Base-by-base conservation (phyloP, 2,329 filamentous ascomycete genomes). In the Ophiostoma ips region DNA sequence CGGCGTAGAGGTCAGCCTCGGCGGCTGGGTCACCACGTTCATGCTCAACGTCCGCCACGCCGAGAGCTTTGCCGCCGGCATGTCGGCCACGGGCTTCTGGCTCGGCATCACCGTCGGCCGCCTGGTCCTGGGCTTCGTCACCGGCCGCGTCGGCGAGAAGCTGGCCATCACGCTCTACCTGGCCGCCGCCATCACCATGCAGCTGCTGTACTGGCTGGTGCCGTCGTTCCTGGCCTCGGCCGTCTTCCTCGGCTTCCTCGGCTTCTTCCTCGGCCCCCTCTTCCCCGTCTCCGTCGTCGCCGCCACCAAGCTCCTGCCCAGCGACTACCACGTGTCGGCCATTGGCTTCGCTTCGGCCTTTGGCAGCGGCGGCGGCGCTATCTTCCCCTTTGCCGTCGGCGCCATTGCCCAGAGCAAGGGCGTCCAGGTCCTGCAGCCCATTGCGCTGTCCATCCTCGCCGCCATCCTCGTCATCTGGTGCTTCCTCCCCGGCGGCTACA, bases 31-130 rank as follows among this genome's bases (percentile, higher is more conserved):
- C 55, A 81, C 87, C 46, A 82, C 81, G 1, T 94, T 94, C 62
- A 94, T 94, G 85, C 78, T 89, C n/a, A 70, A 76, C 18, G 80
- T 88, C 21, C 76, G 88, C 13, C 64, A 81, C 35, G 85, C 81
- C 3, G 73, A 70, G 21, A 68, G 78, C 0, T 90, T 92, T 59
- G 72, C 79, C 2, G 81, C 83, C 33, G 87, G 87, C 3, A 77
- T 92, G 67, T 79, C 78, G 0, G 81, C 80, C 0, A 90, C 85
- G 0, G 81, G 85, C 0, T 94, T 90, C 66, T 94, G 87, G 87
- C 73, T 87, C 40, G 87, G 87, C 0, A 72, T 94, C 55, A 89
- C 86, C 0, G 63, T 87, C 0, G 87, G 87, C 0, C 71, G 87
- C 1, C 68, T 92, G 3, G 62, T 81, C 0, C 65, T 94, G 15